phyloP scores from a whole-genome alignment of 345 rosid species.

The Salix suchowensis region DNA sequence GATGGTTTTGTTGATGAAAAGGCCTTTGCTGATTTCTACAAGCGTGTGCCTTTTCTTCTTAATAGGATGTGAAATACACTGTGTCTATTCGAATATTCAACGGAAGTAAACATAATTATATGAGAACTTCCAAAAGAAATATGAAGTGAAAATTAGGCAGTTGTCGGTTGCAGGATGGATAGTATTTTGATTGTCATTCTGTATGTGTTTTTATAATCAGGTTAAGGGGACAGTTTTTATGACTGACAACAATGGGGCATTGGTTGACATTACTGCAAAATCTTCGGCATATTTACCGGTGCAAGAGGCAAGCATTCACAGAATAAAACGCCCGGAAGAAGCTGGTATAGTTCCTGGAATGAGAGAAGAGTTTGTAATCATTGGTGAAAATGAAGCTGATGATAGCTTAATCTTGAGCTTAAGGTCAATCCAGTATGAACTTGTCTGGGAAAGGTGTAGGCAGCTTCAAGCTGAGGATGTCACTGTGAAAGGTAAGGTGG shows the following conservation, averaged over 20 bases:
- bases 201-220: conserved; percentile 29
- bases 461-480: conserved; percentile 98
- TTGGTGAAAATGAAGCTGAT: conserved; percentile 77
- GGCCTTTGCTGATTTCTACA: neutral
- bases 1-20: neutral
- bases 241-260: conserved; percentile 72
- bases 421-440: conserved; percentile 61
- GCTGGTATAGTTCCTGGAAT: conserved; percentile 83
- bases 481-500: conserved; percentile 79
- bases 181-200: neutral
- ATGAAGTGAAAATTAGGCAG: neutral
- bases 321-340: conserved; percentile 69
- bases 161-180: neutral
- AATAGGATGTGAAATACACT: neutral
- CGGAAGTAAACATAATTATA: neutral
- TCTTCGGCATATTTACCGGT: conserved; percentile 76
- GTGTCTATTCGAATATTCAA: neutral
- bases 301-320: conserved; percentile 76
- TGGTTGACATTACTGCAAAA: conserved; percentile 80
- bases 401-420: conserved; percentile 85
- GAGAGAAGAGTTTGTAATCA: conserved; percentile 71
- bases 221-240: conserved; percentile 77
- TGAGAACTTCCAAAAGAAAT: neutral
- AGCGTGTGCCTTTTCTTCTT: neutral
- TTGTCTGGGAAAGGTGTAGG: conserved; percentile 95